phyloP scores from a whole-genome alignment of 2,329 filamentous ascomycete species.

The Fusarium algeriense region DNA sequence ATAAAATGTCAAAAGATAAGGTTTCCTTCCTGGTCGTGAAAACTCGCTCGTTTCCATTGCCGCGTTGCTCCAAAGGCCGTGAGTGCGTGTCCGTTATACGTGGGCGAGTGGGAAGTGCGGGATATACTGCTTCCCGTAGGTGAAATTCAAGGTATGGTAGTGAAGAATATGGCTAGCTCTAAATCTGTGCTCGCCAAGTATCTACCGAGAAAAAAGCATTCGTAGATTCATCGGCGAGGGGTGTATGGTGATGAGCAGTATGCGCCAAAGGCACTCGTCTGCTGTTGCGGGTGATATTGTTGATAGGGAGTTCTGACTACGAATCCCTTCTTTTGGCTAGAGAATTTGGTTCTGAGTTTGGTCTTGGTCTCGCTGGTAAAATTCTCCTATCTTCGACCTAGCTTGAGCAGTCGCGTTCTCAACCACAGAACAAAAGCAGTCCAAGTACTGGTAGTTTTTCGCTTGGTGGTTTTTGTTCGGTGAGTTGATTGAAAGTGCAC shows the following conservation, averaged over 20 bases:
- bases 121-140: slow-evolving; percentile 23
- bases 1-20: slow-evolving; percentile 36
- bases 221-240: slow-evolving; percentile 18
- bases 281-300: slow-evolving; percentile 20
- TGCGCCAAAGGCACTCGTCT: slow-evolving; percentile 10
- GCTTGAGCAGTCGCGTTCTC: slow-evolving; percentile 63
- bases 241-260: slow-evolving; percentile 33
- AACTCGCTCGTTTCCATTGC: slow-evolving; percentile 22
- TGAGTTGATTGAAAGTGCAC: slow-evolving; percentile 59
- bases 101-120: slow-evolving; percentile 21
- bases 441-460: slow-evolving; percentile 72
- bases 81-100: slow-evolving; percentile 31
- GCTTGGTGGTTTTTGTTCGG: slow-evolving; percentile 65
- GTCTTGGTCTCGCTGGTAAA: slow-evolving; percentile 36
- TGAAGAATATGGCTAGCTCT: slow-evolving; percentile 12
- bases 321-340: slow-evolving; percentile 23
- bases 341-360: slow-evolving; percentile 27
- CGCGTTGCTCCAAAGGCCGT: slow-evolving; percentile 40
- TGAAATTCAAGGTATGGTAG: slow-evolving; percentile 26
- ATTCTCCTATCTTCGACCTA: slow-evolving; percentile 55
- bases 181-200: slow-evolving; percentile 10
- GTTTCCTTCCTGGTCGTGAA: slow-evolving; percentile 27
- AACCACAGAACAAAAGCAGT: slow-evolving; percentile 74
- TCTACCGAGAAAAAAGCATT: slow-evolving; percentile 5
- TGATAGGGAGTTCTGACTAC: slow-evolving; percentile 26